phyloP scores from a whole-genome alignment of 2,329 filamentous ascomycete genomes.

The Massarina eburnea region DNA sequence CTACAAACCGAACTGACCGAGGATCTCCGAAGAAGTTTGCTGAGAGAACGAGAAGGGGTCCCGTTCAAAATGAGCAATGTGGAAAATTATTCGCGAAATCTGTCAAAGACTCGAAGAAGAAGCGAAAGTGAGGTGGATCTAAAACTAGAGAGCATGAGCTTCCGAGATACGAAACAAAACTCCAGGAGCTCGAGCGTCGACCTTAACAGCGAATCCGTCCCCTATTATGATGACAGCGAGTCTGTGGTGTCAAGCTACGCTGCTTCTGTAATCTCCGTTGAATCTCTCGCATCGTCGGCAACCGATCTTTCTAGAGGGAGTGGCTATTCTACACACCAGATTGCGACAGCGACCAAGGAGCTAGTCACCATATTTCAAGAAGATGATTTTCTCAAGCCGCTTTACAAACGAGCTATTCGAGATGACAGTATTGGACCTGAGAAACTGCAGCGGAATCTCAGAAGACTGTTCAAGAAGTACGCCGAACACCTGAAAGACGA shows the following conservation, averaged over 20 bases:
- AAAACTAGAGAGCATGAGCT: too few species aligned
- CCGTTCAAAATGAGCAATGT: too few species aligned
- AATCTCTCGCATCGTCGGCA: slow-evolving; percentile 10
- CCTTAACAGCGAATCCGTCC: neutral
- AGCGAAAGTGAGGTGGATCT: too few species aligned
- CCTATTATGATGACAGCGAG: neutral
- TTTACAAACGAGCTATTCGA: slow-evolving; percentile 8
- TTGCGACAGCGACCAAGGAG: slow-evolving; percentile 10
- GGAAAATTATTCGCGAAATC: too few species aligned
- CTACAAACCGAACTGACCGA: too few species aligned
- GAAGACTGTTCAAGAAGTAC: slow-evolving; percentile 10
- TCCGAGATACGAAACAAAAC: too few species aligned
- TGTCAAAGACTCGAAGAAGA: too few species aligned
- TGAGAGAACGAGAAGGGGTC: too few species aligned
- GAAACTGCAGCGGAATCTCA: slow-evolving; percentile 8
- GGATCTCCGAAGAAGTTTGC: too few species aligned
- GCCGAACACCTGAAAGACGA: slow-evolving; percentile 6
- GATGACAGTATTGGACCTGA: slow-evolving; percentile 8
- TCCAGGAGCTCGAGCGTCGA: too few species aligned
- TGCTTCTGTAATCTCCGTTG: slow-evolving; percentile 6
- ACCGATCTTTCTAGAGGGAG: slow-evolving; percentile 11
- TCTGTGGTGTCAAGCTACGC: slow-evolving; percentile 11
- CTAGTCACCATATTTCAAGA: slow-evolving; percentile 7
- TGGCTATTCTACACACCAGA: slow-evolving; percentile 8
- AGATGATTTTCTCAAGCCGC: slow-evolving; percentile 2